These are phyloP conservation scores for Ballota nigra DNA, from an alignment of 257 asterid genomes.

Conservation along the genomic window DNA sequence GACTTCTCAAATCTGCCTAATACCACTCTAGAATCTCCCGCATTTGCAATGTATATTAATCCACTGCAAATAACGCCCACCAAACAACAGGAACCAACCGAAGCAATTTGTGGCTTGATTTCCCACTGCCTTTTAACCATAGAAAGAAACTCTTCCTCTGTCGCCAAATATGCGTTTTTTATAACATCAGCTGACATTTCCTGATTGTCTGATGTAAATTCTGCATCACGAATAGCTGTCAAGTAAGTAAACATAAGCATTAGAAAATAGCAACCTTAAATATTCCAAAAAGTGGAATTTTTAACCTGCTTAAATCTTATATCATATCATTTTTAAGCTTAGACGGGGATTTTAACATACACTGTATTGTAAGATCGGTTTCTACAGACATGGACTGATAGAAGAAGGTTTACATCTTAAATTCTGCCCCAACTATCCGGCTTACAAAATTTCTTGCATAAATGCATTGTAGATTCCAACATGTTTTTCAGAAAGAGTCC, in stretches of 20 bases:
- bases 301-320: not conserved
- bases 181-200: slow-evolving; percentile 78
- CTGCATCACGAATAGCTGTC: slow-evolving; percentile 57
- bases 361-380: not conserved
- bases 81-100: slow-evolving; percentile 87
- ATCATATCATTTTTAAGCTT: not conserved
- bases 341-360: not conserved
- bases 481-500: not conserved
- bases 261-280: slow-evolving; percentile 16
- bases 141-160: slow-evolving; percentile 76
- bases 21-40: slow-evolving; percentile 84
- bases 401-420: not conserved
- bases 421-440: slow-evolving; percentile 18
- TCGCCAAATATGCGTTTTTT: slow-evolving; percentile 62
- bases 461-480: slow-evolving; percentile 13
- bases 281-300: not conserved
- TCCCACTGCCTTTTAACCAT: slow-evolving; percentile 68
- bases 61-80: slow-evolving; percentile 70
- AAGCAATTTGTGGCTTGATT: slow-evolving; percentile 62
- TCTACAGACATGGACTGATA: not conserved
- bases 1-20: slow-evolving; percentile 50
- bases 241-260: slow-evolving; percentile 35
- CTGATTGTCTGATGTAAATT: slow-evolving; percentile 48
- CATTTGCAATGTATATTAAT: slow-evolving; percentile 61
- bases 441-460: not conserved